Evolutionary conservation across 228 moss, liverwort and hornwort genomes (phyloP).

Genomic region (Sphagnum magellanicum): DNA sequence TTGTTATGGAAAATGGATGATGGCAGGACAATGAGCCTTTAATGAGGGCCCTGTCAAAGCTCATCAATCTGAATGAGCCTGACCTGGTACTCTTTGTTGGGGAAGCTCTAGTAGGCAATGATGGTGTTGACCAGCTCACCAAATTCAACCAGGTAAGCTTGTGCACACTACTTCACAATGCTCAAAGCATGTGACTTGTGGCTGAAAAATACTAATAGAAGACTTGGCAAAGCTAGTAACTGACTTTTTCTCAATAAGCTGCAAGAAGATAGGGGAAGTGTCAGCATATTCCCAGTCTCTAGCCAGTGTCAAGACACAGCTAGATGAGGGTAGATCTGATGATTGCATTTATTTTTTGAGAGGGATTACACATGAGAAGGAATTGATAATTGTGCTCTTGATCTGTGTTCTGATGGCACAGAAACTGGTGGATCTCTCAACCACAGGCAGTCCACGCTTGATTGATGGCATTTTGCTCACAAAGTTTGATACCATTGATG

Average conservation of each 20-base stretch:
- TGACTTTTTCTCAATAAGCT: too few species aligned
- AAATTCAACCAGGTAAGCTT: constrained; percentile 39
- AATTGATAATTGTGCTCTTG: neutral
- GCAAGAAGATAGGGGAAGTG: too few species aligned
- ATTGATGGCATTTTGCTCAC: constrained; percentile 98
- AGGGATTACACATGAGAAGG: neutral
- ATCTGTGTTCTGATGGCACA: constrained; percentile 7
- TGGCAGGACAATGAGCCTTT: constrained; percentile 59
- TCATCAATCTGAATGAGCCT: constrained; percentile 62
- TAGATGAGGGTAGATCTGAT: neutral
- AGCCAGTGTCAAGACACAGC: too few species aligned
- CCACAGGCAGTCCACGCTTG: constrained; percentile 56
- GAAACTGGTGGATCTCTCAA: constrained; percentile 88
- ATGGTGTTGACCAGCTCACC: constrained; percentile 65
- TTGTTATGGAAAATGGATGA: neutral
- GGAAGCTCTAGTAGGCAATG: constrained; percentile 67
- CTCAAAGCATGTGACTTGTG: too few species aligned
- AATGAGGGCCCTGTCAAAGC: constrained; percentile 66
- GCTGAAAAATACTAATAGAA: too few species aligned
- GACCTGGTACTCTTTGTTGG: constrained; percentile 50
- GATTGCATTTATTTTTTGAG: neutral
- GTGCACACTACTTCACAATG: too few species aligned
- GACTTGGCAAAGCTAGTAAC: too few species aligned
- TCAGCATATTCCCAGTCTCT: too few species aligned
- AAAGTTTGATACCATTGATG: constrained; percentile 99